These are phyloP conservation scores for Stephanocyclus meneghinianus DNA, from an alignment of 352 stramenopile genomes.

Conservation along the genomic window DNA sequence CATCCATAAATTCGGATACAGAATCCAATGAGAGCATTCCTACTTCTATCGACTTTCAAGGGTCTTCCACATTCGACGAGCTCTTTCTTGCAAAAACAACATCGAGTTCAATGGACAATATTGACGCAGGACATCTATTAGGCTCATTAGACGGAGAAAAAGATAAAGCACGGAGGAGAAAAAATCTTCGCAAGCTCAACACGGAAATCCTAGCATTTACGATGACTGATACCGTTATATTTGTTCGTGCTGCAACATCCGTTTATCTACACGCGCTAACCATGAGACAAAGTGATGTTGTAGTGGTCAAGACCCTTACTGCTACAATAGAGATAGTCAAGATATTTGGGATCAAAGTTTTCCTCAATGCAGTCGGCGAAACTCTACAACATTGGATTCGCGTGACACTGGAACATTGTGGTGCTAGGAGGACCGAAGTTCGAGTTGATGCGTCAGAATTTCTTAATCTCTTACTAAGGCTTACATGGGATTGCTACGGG, in stretches of 20 bases:
- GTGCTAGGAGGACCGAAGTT: constrained; percentile 74
- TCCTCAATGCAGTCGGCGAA: constrained; percentile 80
- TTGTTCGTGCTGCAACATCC: constrained; percentile 78
- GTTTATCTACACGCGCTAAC: constrained; percentile 80
- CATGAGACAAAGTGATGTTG: constrained; percentile 79
- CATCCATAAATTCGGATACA: constrained; percentile 25
- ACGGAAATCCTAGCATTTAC: constrained; percentile 53
- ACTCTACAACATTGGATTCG: constrained; percentile 85
- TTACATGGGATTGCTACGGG: constrained; percentile 80
- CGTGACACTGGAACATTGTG: constrained; percentile 80
- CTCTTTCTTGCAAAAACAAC: constrained; percentile 43
- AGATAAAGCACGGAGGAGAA: constrained; percentile 23
- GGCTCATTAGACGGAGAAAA: constrained; percentile 26
- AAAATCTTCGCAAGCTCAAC: constrained; percentile 30
- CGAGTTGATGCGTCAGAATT: constrained; percentile 80
- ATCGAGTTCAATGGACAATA: constrained; percentile 37
- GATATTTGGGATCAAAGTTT: constrained; percentile 84
- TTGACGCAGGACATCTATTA: constrained; percentile 26
- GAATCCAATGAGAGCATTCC: constrained; percentile 33
- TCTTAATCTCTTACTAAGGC: constrained; percentile 78
- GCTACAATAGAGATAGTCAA: constrained; percentile 82
- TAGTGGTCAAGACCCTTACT: constrained; percentile 68
- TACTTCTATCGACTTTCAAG: constrained; percentile 35
- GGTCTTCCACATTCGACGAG: constrained; percentile 49
- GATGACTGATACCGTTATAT: constrained; percentile 78